These are phyloP conservation scores for Onygenales sp. DNA, from an alignment of 2,329 filamentous ascomycete species.

Conservation along the genomic window DNA sequence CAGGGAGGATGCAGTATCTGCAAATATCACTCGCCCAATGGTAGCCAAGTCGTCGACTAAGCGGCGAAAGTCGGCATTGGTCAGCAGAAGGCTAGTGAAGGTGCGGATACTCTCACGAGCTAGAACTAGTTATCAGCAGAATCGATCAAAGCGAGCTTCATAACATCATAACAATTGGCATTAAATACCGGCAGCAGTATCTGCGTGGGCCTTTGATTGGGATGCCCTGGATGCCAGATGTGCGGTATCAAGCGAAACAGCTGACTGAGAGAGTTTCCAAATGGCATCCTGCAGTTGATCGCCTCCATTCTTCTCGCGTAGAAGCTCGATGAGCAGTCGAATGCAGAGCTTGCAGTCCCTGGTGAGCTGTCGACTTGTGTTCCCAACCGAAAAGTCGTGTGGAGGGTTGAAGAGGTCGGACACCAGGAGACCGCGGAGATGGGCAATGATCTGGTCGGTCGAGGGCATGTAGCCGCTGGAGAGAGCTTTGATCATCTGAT, in stretches of 20 bases:
- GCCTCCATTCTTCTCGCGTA: constrained; percentile 69
- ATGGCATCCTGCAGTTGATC: constrained; percentile 89
- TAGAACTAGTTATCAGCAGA: constrained; percentile 22
- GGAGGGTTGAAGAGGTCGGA: constrained; percentile 65
- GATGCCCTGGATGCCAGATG: constrained; percentile 53
- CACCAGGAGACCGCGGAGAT: constrained; percentile 68
- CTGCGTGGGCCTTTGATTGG: constrained; percentile 56
- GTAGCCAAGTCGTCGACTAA: constrained; percentile 73
- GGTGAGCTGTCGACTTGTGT: constrained; percentile 64
- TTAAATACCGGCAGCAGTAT: constrained; percentile 56
- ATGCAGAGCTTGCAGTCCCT: constrained; percentile 66
- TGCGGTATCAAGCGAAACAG: constrained; percentile 56
- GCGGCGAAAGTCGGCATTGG: constrained; percentile 81
- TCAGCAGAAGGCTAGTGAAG: constrained; percentile 72
- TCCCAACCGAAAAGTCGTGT: constrained; percentile 65
- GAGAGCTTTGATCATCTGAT: constrained; percentile 80
- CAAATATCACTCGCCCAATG: constrained; percentile 74
- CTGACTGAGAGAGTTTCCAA: constrained; percentile 72
- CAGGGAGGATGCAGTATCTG: constrained; percentile 72
- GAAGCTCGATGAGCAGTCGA: constrained; percentile 67
- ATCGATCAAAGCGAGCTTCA: constrained; percentile 6
- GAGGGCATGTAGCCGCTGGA: constrained; percentile 84
- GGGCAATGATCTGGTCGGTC: constrained; percentile 71
- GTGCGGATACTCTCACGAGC: constrained; percentile 76
- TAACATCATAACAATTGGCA: constrained; percentile 2